Base-by-base conservation (phyloP, 805 yeast species). In the Kuraishia ogatae region DNA sequence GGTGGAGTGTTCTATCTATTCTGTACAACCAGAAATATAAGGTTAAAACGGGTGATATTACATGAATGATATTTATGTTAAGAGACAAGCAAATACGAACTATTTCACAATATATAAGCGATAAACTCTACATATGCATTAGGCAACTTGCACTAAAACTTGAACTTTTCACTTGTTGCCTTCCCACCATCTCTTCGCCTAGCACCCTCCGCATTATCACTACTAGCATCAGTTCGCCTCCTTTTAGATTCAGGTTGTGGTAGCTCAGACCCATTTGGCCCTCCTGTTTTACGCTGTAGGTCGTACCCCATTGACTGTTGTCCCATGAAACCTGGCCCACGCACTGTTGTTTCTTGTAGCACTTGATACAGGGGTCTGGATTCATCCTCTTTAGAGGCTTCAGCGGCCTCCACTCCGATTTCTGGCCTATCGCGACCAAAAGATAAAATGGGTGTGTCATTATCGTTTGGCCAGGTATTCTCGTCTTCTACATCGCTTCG, bases 391-490 rank as follows among this genome's bases (percentile, higher is more conserved):
- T 61, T 62, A 19, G 48, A 62, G 13, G 15, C 39, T 46, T 52
- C 53, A 8, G 54, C 54, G 5, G 53, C 19, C 47, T 43, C 21
- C 28, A 53, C 57, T 3, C 61, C 57, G 8, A 52, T 60, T 8
- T 60, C 62, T 5, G 61, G 65, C 2, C 43, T 35, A 35, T 35
- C 43, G 13, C 17, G 43, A 13, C 66, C 67, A 2, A 66, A 57
- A 1, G 65, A 66, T 4, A 61, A 63, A n/a, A 67, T 65, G 13
- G 59, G 60, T n/a, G 55, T 60, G 11, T 63, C 64, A 19, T 64
- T 67, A 3, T 64, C 69, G 1, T 60, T 63, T 17, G 68, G 71
- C 22, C 54, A 62, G 19, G 64, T 66, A 17, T 61, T 67, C 17
- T 61, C 66, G 1, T 62, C 43, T 35, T 35, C 43, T 15, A 35